Base-by-base conservation (phyloP, 345 rosid genomes). In the Nephelium lappaceum region DNA sequence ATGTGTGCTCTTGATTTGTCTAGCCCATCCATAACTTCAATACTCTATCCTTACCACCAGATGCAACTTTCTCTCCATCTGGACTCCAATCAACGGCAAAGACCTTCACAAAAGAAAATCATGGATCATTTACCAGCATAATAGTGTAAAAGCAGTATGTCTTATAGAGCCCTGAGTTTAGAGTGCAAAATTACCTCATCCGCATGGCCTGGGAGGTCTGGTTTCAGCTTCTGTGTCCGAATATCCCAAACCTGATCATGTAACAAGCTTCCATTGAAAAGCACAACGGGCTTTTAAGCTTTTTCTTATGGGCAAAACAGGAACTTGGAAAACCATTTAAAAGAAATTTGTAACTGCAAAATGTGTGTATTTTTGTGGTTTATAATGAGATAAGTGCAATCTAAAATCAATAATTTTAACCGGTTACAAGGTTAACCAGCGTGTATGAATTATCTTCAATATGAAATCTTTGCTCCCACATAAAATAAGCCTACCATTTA, bases 41-140 rank as follows among this genome's bases (percentile, higher is more conserved):
- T 27, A 91, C 97, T 88, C 84, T 85, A 69, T 94, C 98, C 77
- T 89, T 94, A 60, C 99, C 99, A 68, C 98, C 98, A 11, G 97
- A 96, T 25, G 92, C 98, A 42, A 96, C 99, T 86, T 96, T 94
- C 92, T 94, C 98, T n/a, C 97, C 99, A 80, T 94, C 97, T 8
- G 99, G 99, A 87, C 99, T 96, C 99, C 98, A 96, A 80, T 96
- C 97, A 81, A 96, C 98, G 1, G 98, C 95, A 69, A 81, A 95
- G 75, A 93, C 98, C 97, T 95, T 68, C 5, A 18, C 36, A 47
- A 69, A 66, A 19, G 31, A 57, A 27, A 27, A 31, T n/a, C 4
- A 51, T 71, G 70, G 39, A 39, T 81, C 36, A 84, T 36, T 45
- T 64, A 74, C 9, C 49, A 38, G 47, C 71, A 60, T 45, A n/a